Base-by-base conservation (phyloP, 371 early-diverging fungal genomes). In the Cokeromyces recurvatus region DNA sequence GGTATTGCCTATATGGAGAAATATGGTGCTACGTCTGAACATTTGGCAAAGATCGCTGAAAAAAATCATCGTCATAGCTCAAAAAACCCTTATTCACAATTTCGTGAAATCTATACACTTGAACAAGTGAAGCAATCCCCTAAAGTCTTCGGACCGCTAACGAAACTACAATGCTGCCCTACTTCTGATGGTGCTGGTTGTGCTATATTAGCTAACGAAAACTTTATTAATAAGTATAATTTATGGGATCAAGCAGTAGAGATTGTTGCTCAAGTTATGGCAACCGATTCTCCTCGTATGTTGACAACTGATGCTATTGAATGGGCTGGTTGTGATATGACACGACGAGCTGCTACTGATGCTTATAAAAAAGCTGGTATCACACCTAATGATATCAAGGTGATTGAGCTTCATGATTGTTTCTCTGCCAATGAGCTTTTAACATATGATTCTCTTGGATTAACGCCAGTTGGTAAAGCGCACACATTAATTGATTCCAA, bases 321-420 rank as follows among this genome's bases (percentile, higher is more conserved):
- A 57, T 67, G 82, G 68, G 84, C 82, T 27, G 89, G 89, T 23
- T 69, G 68, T 25, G 84, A 85, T 37, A 87, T 89, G 86, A 85
- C 86, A 19, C 71, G 84, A 38, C 65, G 67, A 27, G 90, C 87
- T 41, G 84, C 84, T 4, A 27, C 54, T 20, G 57, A 74, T 11
- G 81, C 79, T 17, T 82, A 66, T 57, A 43, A 64, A 43, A 66
- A 71, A 53, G 82, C 87, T 5, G 74, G 77, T 1, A 81, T 86
- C 38, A 71, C 77, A 40, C 48, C 81, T 20, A 62, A 68, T 0
- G 84, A 87, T 54, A 79, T 90, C 5, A 72, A 79, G 49, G 85
- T 88, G 8, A 71, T 87, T 37, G 90, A 90, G 54, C 67, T 90
- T 32, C 90, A 90, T 59, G 90, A 90, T 62, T 90, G 88, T 66